Percentiles rank a stretch among this genome's conserved stretches.
phyloP scores from a whole-genome alignment of 2,329 filamentous ascomycete species.

The Hymenoscyphus linearis region DNA sequence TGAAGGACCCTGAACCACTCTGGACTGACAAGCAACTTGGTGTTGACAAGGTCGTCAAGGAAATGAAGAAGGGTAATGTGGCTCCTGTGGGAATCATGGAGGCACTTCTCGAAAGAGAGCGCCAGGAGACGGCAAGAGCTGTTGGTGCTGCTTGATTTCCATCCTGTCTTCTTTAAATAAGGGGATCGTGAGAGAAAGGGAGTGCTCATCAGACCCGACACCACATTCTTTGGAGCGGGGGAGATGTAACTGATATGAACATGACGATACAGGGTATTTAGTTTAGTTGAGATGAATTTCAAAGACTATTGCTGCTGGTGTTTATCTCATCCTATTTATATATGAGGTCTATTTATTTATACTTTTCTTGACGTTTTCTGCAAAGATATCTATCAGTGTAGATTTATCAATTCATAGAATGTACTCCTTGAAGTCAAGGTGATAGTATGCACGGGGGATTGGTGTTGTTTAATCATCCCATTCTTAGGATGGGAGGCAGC shows the following conservation, averaged over 20 bases:
- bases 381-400: too few relatives aligned
- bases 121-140: slow-evolving; percentile 31
- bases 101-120: slow-evolving; percentile 53
- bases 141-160: slow-evolving; percentile 32
- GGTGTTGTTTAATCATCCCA: too few relatives aligned
- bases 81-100: slow-evolving; percentile 47
- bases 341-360: not conserved
- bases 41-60: slow-evolving; percentile 59
- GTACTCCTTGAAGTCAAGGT: too few relatives aligned
- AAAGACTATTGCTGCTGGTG: not conserved
- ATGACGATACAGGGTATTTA: not conserved
- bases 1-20: slow-evolving; percentile 60
- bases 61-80: slow-evolving; percentile 45
- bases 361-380: not conserved
- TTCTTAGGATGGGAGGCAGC: too few relatives aligned
- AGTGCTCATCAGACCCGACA: slow-evolving; percentile 33
- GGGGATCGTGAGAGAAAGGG: slow-evolving; percentile 6
- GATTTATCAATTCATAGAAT: too few relatives aligned
- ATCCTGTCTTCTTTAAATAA: not conserved
- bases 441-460: too few relatives aligned
- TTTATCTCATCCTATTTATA: not conserved
- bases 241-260: not conserved
- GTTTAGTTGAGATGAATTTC: not conserved
- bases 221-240: slow-evolving; percentile 31
- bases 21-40: slow-evolving; percentile 91